Percentiles rank a stretch among this genome's conserved stretches.
Conservation (phyloP, 2,329 filamentous ascomycete genomes). For the Sarocladiaceae sp. region DNA sequence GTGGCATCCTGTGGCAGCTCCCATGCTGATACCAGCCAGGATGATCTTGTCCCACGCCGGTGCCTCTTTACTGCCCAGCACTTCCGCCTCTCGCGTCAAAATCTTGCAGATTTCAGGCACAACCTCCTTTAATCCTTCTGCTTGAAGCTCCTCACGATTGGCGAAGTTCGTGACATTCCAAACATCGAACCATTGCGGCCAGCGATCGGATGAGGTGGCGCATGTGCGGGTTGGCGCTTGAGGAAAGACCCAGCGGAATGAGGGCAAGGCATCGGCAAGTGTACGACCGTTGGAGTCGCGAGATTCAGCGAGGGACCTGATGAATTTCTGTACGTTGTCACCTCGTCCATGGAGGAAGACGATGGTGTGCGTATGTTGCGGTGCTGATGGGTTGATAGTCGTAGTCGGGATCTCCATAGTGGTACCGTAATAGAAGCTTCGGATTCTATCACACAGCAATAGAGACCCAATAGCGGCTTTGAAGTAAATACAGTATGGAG, state of each 20-base stretch:
- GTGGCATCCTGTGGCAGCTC: slow-evolving; percentile 35
- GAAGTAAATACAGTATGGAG: too few species aligned
- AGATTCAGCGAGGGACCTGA: slow-evolving; percentile 23
- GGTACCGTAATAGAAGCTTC: neutral
- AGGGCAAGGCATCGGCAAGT: slow-evolving; percentile 36
- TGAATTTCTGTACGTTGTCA: slow-evolving; percentile 31
- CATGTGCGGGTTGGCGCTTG: slow-evolving; percentile 29
- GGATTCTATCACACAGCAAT: too few species aligned
- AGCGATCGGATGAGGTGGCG: slow-evolving; percentile 13
- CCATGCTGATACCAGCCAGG: slow-evolving; percentile 43
- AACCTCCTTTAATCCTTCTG: slow-evolving; percentile 33
- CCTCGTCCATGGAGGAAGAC: slow-evolving; percentile 43
- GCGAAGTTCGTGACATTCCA: slow-evolving; percentile 36
- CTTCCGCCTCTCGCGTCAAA: slow-evolving; percentile 28
- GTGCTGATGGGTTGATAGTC: neutral
- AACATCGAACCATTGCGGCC: slow-evolving; percentile 20
- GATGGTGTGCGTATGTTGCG: slow-evolving; percentile 34
- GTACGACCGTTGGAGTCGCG: slow-evolving; percentile 25
- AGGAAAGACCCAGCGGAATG: slow-evolving; percentile 47
- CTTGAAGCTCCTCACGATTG: slow-evolving; percentile 38
- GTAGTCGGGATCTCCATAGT: neutral
- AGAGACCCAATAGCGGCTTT: too few species aligned
- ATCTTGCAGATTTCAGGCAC: slow-evolving; percentile 27
- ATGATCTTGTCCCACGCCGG: slow-evolving; percentile 32
- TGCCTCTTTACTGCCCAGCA: slow-evolving; percentile 23